Evolutionary conservation across 768 basidiomycete genomes (phyloP).

Genomic region (Russula abietina): DNA sequence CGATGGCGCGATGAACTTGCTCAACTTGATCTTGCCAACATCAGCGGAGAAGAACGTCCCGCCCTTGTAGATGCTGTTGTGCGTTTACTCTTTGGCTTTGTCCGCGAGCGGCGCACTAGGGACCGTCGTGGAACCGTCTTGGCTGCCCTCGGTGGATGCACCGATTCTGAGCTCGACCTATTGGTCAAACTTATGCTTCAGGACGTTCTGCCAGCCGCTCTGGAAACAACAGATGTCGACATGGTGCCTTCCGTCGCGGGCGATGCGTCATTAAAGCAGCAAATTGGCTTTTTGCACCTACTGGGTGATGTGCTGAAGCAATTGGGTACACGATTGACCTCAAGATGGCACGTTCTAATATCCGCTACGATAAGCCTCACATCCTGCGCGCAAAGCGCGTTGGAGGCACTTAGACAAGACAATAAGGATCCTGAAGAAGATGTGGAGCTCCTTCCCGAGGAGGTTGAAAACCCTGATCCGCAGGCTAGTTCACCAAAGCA

Average conservation of each 20-base stretch:
- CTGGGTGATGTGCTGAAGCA: slow-evolving; percentile 80
- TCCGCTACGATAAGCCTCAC: slow-evolving; percentile 61
- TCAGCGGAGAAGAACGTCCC: slow-evolving; percentile 49
- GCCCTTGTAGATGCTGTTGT: slow-evolving; percentile 66
- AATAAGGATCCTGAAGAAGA: slow-evolving; percentile 35
- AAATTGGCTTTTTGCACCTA: slow-evolving; percentile 78
- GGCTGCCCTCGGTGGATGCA: slow-evolving; percentile 60
- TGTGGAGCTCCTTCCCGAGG: slow-evolving; percentile 16
- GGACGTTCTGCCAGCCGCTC: slow-evolving; percentile 42
- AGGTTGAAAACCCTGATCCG: slow-evolving; percentile 33
- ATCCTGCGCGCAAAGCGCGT: slow-evolving; percentile 53
- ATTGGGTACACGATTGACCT: slow-evolving; percentile 64
- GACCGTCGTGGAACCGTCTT: slow-evolving; percentile 73
- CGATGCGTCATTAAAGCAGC: slow-evolving; percentile 52
- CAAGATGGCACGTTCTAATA: slow-evolving; percentile 72
- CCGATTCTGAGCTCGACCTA: slow-evolving; percentile 63
- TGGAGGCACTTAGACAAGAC: slow-evolving; percentile 35
- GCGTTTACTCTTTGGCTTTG: slow-evolving; percentile 78
- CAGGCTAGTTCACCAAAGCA: slow-evolving; percentile 17
- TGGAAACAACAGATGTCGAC: slow-evolving; percentile 24
- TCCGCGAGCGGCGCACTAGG: slow-evolving; percentile 71
- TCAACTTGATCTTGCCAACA: slow-evolving; percentile 56
- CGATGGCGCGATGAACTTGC: slow-evolving; percentile 86
- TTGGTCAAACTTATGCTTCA: slow-evolving; percentile 85
- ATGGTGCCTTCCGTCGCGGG: slow-evolving; percentile 29